Evolutionary conservation across 129 eudicot genomes (phyloP).

Genomic region (Escallonia rubra): DNA sequence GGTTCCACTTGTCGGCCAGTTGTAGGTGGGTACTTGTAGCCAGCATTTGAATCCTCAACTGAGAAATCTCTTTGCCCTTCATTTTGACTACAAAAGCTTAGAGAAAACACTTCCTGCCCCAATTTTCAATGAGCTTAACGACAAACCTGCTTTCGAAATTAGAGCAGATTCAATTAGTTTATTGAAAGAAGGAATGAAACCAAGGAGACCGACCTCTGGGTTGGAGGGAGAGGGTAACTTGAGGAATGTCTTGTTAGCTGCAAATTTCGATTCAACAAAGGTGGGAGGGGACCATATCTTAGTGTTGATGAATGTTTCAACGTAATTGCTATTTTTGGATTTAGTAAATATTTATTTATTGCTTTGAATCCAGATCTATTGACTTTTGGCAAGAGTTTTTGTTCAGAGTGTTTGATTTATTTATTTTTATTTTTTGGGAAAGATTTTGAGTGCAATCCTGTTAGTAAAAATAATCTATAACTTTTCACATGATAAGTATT

Average conservation of each 20-base stretch:
- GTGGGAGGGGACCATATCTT: background rate
- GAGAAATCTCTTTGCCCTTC: constrained; percentile 12
- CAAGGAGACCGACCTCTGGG: background rate
- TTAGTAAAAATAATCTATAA: too few species aligned
- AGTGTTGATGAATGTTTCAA: background rate
- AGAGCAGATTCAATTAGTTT: background rate
- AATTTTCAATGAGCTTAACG: background rate
- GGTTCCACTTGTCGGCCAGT: constrained; percentile 16
- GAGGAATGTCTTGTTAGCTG: background rate
- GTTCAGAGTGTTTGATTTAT: too few species aligned
- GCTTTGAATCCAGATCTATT: background rate
- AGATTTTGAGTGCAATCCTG: too few species aligned
- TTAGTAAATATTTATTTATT: too few species aligned
- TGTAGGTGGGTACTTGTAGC: constrained; percentile 5
- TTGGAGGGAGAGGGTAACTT: too few species aligned
- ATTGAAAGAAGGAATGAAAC: background rate
- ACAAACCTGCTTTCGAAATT: background rate
- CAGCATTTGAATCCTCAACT: constrained; percentile 5
- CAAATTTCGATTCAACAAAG: background rate
- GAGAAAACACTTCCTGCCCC: background rate
- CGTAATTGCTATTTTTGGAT: too few species aligned
- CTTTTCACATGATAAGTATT: too few species aligned
- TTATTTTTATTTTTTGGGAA: too few species aligned
- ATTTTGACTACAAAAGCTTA: constrained; percentile 15
- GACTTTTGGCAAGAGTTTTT: background rate